Base-by-base conservation (phyloP, 345 rosid species). In the Acer campestre region DNA sequence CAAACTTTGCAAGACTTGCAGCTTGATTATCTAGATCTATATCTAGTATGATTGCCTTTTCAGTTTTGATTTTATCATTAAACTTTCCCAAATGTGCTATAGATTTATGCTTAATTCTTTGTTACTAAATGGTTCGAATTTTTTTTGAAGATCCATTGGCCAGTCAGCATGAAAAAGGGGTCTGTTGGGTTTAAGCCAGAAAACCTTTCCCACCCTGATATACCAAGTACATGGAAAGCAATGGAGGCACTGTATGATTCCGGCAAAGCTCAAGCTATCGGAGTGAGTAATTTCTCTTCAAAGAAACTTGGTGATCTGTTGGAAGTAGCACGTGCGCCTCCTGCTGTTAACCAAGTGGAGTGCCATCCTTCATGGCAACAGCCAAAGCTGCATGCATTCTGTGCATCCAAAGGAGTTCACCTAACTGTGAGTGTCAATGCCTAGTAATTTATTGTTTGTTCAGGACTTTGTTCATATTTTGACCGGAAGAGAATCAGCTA, bases 381-480 rank as follows among this genome's bases (percentile, higher is more conserved):
- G 82, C 20, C 78, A 23, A 91, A 85, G 86, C 82, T 94, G 22
- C 90, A 38, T 3, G 90, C 78, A 61, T 84, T 90, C 78, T 94
- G 96, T 83, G 85, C 87, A 81, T 88, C 93, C 75, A 91, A 92
- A 78, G 92, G 92, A 51, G 86, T 94, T 67, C 97, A 92, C 81
- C 62, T 94, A 0, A 84, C 93, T 18, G 94, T 92, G 80, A 90
- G 97, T 87, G 67, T 63, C 77, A 63, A 67, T 68, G 68, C 35
- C 67, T 0, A 25, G 27, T 65, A 20, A 17, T 59, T 20, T 73
- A 9, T 25, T 29, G 8, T 61, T 44, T 56, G 62, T 66, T 69
- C 63, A 7, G 38, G 59, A 82, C 83, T 80, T 65, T 65, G 38
- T 22, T 1, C 17, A 31, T 42, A 44, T 65, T 63, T 63, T 38